phyloP scores from a whole-genome alignment of 108 stramenopile genomes.

The Fragilariopsis cylindrus region DNA sequence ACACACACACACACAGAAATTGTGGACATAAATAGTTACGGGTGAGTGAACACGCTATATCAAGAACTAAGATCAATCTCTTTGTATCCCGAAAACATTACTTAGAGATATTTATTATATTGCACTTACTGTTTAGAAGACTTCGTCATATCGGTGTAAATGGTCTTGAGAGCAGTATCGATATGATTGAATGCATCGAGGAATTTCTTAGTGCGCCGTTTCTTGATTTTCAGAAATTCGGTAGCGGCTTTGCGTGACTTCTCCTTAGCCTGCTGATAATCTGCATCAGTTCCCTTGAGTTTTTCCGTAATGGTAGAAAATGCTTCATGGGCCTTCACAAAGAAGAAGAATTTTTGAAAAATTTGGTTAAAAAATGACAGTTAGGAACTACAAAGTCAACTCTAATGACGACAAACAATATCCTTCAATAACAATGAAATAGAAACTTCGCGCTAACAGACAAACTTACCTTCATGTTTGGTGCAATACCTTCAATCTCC shows the following conservation, averaged over 20 bases:
- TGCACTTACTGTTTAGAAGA: conserved; percentile 63
- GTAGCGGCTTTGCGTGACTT: conserved; percentile 71
- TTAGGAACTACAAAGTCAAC: not conserved
- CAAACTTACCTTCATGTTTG: conserved; percentile 91
- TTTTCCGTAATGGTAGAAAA: conserved; percentile 74
- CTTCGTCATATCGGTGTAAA: conserved; percentile 96
- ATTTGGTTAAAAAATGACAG: too few relatives aligned
- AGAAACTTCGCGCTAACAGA: not conserved
- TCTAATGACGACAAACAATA: not conserved
- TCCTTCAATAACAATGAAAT: not conserved
- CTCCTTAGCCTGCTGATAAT: conserved; percentile 77
- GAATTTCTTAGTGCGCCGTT: conserved; percentile 79
- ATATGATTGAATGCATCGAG: conserved; percentile 87
- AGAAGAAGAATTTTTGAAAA: not conserved
- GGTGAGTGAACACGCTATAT: too few relatives aligned
- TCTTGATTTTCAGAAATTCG: conserved; percentile 76
- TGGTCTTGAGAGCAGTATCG: conserved; percentile 85
- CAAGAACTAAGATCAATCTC: too few relatives aligned
- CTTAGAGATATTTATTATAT: too few relatives aligned
- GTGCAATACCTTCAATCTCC: conserved; percentile 89
- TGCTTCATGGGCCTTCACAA: conserved; percentile 73
- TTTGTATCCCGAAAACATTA: too few relatives aligned
- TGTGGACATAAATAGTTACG: too few relatives aligned
- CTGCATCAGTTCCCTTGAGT: conserved; percentile 75
- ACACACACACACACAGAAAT: too few relatives aligned